Evolutionary conservation across 2,329 filamentous ascomycete genomes (phyloP), one percentile per base, ranked within the genome.

Genomic region (Dactylellina leptospora): DNA sequence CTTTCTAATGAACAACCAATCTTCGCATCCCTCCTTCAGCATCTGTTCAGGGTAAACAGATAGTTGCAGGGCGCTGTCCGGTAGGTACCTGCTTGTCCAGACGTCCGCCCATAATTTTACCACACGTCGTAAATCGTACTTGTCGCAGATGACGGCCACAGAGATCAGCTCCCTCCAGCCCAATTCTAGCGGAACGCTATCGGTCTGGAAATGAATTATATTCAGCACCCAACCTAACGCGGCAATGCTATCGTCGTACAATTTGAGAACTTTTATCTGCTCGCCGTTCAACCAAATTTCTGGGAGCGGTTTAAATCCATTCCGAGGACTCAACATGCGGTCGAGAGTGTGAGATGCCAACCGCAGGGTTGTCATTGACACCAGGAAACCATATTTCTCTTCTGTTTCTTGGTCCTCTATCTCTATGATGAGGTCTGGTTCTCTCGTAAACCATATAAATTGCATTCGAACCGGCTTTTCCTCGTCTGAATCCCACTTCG

Each of bases 381-480:
- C 66, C 4, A 71, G 36, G 27, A 71, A 59, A 3, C 25, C 33
- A 23, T 70, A 70, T 42, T 22, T 62, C 4, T 25, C 2, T 1
- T 23, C 22, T 4, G 38, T 11, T 23, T 27, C 11, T 27, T 56
- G 18, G 38, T 58, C 53, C 25, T 71, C 53, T 9, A 71, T 27
- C 18, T 59, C 51, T 36, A 71, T 28, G 9, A 71, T 53, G 25
- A 71, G 42, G 25, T 71, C 58, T 13, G 66, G 66, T 38, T 58
- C 59, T 28, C 66, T 27, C 0, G 58, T 63, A 36, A 71, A 71
- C 66, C 66, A 71, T 27, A 71, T 53, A 38, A 58, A 71, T 2
- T 62, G 64, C 64, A 70, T 70, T 20, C 44, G 11, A 56, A 18
- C 23, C 40, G 30, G 6, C 6, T 16, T 42, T 9, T 9, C 38